A percentile compares a stretch with the other conserved stretches of the same genome.
phyloP scores from a whole-genome alignment of 2,329 filamentous ascomycete genomes.

The Drechslerella dactyloides region DNA sequence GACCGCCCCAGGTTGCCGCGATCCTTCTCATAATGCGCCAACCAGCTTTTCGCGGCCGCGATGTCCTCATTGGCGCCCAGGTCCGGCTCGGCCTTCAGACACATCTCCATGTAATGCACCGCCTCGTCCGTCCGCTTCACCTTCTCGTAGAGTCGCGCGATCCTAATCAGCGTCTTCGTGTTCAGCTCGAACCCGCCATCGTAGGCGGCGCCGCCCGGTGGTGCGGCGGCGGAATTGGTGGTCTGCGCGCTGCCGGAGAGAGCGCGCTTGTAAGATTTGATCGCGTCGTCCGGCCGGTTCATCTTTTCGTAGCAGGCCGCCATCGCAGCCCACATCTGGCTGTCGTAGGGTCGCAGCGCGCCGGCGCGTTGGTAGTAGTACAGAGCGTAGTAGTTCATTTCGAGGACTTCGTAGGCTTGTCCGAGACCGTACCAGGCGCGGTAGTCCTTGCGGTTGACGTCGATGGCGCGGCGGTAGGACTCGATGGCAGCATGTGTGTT shows the following conservation, averaged over 20 bases:
- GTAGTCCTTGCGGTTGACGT: constrained; percentile 94
- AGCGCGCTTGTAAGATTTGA: constrained; percentile 92
- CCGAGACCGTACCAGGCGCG: constrained; percentile 97
- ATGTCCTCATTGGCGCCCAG: constrained; percentile 90
- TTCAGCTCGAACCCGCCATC: constrained; percentile 70
- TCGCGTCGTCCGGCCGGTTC: constrained; percentile 83
- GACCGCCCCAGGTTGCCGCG: constrained; percentile 76
- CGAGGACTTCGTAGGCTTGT: constrained; percentile 94
- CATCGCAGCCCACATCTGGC: constrained; percentile 98
- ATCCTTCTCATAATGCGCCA: constrained; percentile 80
- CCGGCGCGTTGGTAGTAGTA: constrained; percentile 98
- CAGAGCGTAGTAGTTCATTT: constrained; percentile 95
- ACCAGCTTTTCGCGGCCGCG: constrained; percentile 90
- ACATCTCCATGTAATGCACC: constrained; percentile 93
- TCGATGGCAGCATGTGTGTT: constrained; percentile 98
- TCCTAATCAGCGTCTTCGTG: constrained; percentile 86
- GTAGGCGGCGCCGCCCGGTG: constrained; percentile 56
- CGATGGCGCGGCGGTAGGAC: constrained; percentile 87
- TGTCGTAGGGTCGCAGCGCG: constrained; percentile 89
- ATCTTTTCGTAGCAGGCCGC: constrained; percentile 91
- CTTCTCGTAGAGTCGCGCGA: constrained; percentile 85
- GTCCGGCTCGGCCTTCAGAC: constrained; percentile 81
- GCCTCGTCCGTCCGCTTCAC: constrained; percentile 79
- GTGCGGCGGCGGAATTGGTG: constrained; percentile 61
- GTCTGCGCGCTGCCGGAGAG: constrained; percentile 69